Evolutionary conservation across 768 basidiomycete genomes (phyloP).

Genomic region (Porpolomopsis calyptriformis): DNA sequence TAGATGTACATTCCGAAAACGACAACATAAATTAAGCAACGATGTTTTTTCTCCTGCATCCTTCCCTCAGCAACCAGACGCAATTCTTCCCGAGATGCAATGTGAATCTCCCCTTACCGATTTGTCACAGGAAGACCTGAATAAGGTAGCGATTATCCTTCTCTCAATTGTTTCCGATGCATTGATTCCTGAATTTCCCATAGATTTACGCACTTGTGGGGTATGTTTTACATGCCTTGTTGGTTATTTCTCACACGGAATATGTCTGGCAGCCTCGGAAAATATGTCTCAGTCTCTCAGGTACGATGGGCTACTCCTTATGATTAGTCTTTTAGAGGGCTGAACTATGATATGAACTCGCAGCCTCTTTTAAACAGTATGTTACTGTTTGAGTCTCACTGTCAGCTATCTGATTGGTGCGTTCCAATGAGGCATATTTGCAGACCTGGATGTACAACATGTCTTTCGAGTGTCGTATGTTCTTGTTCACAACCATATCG

Average conservation of each 20-base stretch:
- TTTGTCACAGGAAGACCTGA: neutral
- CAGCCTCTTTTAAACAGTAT: neutral
- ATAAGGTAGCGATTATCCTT: neutral
- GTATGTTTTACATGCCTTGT: neutral
- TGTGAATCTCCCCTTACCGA: neutral
- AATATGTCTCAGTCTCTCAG: neutral
- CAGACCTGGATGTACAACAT: neutral
- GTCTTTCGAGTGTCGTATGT: neutral
- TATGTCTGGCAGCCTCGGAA: neutral
- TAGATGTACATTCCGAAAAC: conserved; percentile 39
- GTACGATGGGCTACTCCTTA: neutral
- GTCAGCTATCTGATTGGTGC: neutral
- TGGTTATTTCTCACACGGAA: neutral
- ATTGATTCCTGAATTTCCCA: neutral
- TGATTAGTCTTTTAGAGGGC: neutral
- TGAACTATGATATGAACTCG: neutral
- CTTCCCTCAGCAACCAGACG: neutral
- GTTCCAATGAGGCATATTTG: neutral
- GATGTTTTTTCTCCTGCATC: neutral
- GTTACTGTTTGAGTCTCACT: neutral
- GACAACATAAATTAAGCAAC: neutral
- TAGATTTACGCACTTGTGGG: conserved; percentile 10
- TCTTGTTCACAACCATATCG: neutral
- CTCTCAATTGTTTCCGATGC: neutral
- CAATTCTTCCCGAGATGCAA: neutral